A percentile compares a stretch with the other conserved stretches of the same genome.
Evolutionary conservation across 805 yeast species (phyloP).

Genomic region (Middelhovenomyces tepae): DNA sequence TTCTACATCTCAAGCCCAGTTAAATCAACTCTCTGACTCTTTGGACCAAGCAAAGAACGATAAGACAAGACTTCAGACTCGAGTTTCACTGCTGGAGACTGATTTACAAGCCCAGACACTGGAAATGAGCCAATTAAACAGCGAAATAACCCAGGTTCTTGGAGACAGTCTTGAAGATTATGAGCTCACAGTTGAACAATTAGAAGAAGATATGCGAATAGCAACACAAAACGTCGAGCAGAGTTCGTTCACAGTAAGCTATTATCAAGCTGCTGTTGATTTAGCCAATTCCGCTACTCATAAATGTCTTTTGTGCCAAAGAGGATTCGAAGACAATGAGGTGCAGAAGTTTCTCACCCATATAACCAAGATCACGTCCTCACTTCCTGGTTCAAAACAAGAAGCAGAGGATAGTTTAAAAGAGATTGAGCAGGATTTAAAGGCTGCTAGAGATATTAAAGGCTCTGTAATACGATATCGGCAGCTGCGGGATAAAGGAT

Average conservation of each 20-base stretch:
- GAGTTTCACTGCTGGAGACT: not conserved
- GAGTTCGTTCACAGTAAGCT: constrained; percentile 57
- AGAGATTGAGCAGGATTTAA: constrained; percentile 23
- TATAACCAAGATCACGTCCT: constrained; percentile 25
- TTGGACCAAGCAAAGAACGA: not conserved
- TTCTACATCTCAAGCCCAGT: constrained; percentile 18
- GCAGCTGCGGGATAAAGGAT: constrained; percentile 11
- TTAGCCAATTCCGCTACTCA: constrained; percentile 45
- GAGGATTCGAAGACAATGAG: constrained; percentile 44
- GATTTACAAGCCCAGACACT: constrained; percentile 1
- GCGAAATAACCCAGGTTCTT: no score
- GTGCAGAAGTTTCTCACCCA: constrained; percentile 17
- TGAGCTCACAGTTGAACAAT: no score
- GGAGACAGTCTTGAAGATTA: no score
- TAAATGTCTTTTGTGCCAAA: constrained; percentile 63
- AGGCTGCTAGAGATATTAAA: constrained; percentile 11
- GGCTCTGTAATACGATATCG: constrained; percentile 7
- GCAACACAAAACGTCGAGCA: constrained; percentile 61
- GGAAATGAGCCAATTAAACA: not conserved
- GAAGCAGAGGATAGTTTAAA: constrained; percentile 22
- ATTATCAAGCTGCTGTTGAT: constrained; percentile 60
- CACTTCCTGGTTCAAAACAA: constrained; percentile 27
- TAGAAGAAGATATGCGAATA: constrained; percentile 24
- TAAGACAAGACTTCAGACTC: constrained; percentile 12
- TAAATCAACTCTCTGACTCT: not conserved